These are phyloP conservation scores for Mayamaea pseudoterrestris DNA, from an alignment of 108 stramenopile species.

Conservation along the genomic window DNA sequence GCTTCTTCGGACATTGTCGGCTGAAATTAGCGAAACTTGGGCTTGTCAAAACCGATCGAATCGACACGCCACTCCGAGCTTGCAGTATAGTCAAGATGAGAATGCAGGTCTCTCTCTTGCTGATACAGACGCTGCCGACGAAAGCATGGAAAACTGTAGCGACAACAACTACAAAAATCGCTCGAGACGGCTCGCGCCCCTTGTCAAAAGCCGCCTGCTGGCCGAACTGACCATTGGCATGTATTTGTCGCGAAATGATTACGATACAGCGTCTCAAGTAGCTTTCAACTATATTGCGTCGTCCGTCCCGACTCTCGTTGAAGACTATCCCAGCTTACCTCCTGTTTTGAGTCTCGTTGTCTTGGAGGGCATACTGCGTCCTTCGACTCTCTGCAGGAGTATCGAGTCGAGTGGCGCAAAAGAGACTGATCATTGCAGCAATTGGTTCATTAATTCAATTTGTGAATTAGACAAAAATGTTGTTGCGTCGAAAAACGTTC, in stretches of 20 bases:
- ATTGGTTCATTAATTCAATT: background rate
- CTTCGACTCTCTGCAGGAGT: background rate
- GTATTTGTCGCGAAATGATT: conserved; percentile 23
- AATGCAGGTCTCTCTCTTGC: background rate
- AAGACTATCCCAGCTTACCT: conserved; percentile 43
- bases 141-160: background rate
- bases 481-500: no score
- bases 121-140: conserved; percentile 3
- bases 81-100: background rate
- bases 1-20: conserved; percentile 3
- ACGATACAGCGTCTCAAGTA: conserved; percentile 23
- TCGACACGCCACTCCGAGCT: background rate
- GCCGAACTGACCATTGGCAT: conserved; percentile 33
- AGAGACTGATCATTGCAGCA: background rate
- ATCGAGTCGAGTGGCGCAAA: conserved; percentile 2
- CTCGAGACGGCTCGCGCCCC: conserved; percentile 22
- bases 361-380: conserved; percentile 44
- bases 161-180: background rate
- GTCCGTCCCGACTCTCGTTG: conserved; percentile 31
- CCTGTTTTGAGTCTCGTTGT: conserved; percentile 63
- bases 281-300: conserved; percentile 42
- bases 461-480: conserved; percentile 3
- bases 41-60: conserved; percentile 4
- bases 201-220: conserved; percentile 45
- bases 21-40: conserved; percentile 8